phyloP scores from a whole-genome alignment of 2,329 filamentous ascomycete genomes.

The Huntiella bhutanensis region DNA sequence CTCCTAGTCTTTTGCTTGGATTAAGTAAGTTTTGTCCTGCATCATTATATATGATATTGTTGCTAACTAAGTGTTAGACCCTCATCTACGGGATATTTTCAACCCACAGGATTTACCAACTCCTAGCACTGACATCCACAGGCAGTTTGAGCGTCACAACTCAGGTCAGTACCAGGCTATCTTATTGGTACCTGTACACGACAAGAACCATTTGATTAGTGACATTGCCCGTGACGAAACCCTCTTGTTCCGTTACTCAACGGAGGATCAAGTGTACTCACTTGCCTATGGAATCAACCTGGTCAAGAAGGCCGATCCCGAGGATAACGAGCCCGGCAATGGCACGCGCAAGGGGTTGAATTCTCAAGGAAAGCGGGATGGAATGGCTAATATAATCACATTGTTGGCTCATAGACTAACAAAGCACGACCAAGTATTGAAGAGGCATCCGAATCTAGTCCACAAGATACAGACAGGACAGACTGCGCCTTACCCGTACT shows the following conservation, averaged over 20 bases:
- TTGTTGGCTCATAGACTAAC: conserved; percentile 8
- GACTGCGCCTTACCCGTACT: conserved; percentile 8
- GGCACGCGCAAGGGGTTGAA: too few species aligned
- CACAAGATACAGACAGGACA: conserved; percentile 2
- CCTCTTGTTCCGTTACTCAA: conserved; percentile 5
- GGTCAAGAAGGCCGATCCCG: background rate
- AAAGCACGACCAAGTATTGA: conserved; percentile 8
- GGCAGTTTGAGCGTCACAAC: conserved; percentile 4
- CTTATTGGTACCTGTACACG: conserved; percentile 9
- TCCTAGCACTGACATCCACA: background rate
- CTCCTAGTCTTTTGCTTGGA: conserved; percentile 9
- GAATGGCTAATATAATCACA: conserved; percentile 10
- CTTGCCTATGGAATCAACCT: conserved; percentile 10
- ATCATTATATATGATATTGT: background rate
- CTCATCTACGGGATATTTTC: background rate
- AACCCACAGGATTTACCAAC: background rate
- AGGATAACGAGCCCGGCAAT: background rate
- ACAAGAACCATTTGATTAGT: conserved; percentile 8
- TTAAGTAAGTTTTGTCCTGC: conserved; percentile 6
- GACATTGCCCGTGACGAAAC: conserved; percentile 6
- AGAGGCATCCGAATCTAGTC: conserved; percentile 5
- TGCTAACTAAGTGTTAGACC: background rate
- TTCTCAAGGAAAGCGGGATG: conserved; percentile 1
- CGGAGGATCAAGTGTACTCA: conserved; percentile 5
- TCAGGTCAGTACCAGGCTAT: conserved; percentile 11